Evolutionary conservation across 106 monocot species (phyloP), one percentile per base, ranked within the genome.

Genomic region (Gastrodia elata): DNA sequence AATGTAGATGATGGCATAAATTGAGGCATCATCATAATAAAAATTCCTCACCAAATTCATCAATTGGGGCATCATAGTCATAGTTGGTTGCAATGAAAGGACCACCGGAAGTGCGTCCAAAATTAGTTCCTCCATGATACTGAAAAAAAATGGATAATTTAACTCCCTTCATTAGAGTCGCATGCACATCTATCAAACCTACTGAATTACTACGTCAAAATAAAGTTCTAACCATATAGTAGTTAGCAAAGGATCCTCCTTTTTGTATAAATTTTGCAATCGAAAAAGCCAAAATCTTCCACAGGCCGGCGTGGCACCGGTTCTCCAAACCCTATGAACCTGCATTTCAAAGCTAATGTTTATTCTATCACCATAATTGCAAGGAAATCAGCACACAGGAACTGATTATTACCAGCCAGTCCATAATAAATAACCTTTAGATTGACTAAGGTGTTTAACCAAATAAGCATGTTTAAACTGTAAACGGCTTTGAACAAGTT

Each of bases 11-110:
- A n/a, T n/a, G n/a, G n/a, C n/a, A n/a, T n/a, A n/a, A n/a, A n/a
- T n/a, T n/a, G n/a, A n/a, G n/a, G n/a, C n/a, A n/a, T n/a, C n/a
- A n/a, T n/a, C n/a, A n/a, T n/a, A n/a, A n/a, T n/a, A n/a, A 71
- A 33, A 14, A 43, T 22, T 38, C 32, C 59, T 30, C 77, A 94
- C 93, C 93, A 68, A 82, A 94, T 86, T 94, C 93, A 79, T 94
- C 93, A 56, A 94, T 85, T 13, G 93, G 93, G 68, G 93, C 93
- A 88, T 90, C 93, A 74, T 94, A 94, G 70, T 94, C 93, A 74
- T 94, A 94, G 67, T 90, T 94, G 55, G 93, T 94, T 39, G 93
- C 87, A 8, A 88, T 88, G 71, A 94, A 94, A 9, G 90, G 91
- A 9, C 94, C 94, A 75, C 94, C 90, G 48, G 94, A 78, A 9